phyloP scores from a whole-genome alignment of 2,329 filamentous ascomycete genomes.

The Botryotinia narcissicola region DNA sequence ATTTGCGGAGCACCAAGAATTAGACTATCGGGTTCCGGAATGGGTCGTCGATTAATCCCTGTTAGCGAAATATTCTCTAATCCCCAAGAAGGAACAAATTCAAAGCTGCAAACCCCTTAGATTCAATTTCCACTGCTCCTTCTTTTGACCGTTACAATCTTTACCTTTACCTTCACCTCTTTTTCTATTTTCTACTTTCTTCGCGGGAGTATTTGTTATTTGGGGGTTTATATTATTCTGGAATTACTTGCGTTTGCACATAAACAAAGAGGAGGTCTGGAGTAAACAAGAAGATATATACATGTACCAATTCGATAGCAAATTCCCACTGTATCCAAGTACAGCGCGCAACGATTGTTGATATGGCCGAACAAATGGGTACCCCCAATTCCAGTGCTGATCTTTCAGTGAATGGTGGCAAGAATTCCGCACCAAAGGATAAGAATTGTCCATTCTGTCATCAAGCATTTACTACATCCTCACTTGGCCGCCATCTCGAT shows the following conservation, averaged over 20 bases:
- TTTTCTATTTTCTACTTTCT: slow-evolving; percentile 4
- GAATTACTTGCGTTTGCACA: slow-evolving; percentile 2
- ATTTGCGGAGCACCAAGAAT: slow-evolving; percentile 13
- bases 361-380: slow-evolving; percentile 39
- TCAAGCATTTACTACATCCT: slow-evolving; percentile 90
- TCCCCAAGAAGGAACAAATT: slow-evolving; percentile 18
- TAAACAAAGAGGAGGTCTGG: slow-evolving; percentile 9
- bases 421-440: slow-evolving; percentile 59
- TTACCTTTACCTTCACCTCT: not conserved
- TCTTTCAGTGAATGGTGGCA: slow-evolving; percentile 36
- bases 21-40: slow-evolving; percentile 15
- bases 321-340: slow-evolving; percentile 8
- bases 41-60: slow-evolving; percentile 16
- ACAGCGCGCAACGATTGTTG: slow-evolving; percentile 4
- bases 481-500: slow-evolving; percentile 88
- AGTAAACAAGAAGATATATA: not conserved
- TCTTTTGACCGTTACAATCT: slow-evolving; percentile 4
- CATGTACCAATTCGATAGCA: not conserved
- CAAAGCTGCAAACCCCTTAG: slow-evolving; percentile 21
- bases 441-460: slow-evolving; percentile 84
- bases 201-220: slow-evolving; percentile 17
- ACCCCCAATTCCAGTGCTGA: slow-evolving; percentile 39
- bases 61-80: slow-evolving; percentile 22
- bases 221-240: slow-evolving; percentile 4
- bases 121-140: slow-evolving; percentile 5